Conservation (phyloP, 2,329 filamentous ascomycete species). For the Aspergillus melleus region DNA sequence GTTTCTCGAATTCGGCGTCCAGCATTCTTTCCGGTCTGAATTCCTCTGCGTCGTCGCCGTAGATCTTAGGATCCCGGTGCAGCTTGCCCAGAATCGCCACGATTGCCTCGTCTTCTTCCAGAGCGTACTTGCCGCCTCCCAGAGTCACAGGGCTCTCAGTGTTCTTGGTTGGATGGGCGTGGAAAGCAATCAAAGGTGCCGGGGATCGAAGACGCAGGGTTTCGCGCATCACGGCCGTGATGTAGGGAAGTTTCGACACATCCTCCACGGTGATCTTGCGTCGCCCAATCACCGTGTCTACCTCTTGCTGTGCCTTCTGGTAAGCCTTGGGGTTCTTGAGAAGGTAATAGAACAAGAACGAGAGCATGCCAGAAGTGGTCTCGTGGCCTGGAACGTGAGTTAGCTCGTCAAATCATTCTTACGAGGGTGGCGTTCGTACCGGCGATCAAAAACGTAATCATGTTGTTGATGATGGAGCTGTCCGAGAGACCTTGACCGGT, state of each 20-base stretch:
- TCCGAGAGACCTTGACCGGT: slow-evolving; percentile 67
- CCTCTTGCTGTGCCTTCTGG: slow-evolving; percentile 64
- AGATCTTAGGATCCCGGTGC: slow-evolving; percentile 65
- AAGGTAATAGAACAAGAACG: slow-evolving; percentile 65
- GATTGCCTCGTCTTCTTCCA: slow-evolving; percentile 55
- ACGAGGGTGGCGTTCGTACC: slow-evolving; percentile 32
- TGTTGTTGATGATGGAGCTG: slow-evolving; percentile 65
- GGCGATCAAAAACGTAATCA: slow-evolving; percentile 71
- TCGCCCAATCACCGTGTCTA: slow-evolving; percentile 64
- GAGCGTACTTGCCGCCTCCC: slow-evolving; percentile 61
- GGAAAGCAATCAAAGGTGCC: slow-evolving; percentile 55
- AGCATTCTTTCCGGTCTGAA: slow-evolving; percentile 73
- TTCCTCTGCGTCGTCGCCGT: slow-evolving; percentile 62
- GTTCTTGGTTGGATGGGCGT: slow-evolving; percentile 46
- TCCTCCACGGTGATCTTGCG: slow-evolving; percentile 61
- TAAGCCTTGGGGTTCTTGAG: slow-evolving; percentile 63
- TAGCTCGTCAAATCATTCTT: background rate
- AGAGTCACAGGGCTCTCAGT: slow-evolving; percentile 48
- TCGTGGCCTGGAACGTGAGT: slow-evolving; percentile 55
- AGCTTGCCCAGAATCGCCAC: slow-evolving; percentile 52
- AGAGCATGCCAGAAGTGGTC: slow-evolving; percentile 68
- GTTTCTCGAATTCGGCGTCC: slow-evolving; percentile 65
- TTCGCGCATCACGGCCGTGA: slow-evolving; percentile 62
- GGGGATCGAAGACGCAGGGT: slow-evolving; percentile 62
- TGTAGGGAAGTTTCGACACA: slow-evolving; percentile 49